Evolutionary conservation across 2,329 filamentous ascomycete species (phyloP).

Genomic region (Chrysoporthe cubensis): DNA sequence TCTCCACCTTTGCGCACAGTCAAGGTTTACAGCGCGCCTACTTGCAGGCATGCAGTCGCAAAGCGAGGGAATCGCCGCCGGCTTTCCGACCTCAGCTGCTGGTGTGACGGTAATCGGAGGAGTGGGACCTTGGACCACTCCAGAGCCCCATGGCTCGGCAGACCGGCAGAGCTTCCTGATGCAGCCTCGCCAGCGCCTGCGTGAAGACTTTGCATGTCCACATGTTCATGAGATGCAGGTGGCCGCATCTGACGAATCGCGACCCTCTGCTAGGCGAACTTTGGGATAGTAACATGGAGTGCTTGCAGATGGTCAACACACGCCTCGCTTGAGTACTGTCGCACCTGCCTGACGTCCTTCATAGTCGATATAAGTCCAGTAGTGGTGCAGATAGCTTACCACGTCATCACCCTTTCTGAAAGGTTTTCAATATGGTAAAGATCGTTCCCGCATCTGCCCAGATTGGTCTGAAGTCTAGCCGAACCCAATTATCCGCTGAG

Average conservation of each 20-base stretch:
- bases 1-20: conserved; percentile 2
- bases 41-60: not conserved
- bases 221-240: conserved; percentile 15
- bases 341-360: not conserved
- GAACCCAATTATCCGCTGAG: conserved; percentile 14
- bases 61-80: conserved; percentile 1
- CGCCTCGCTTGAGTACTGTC: not conserved
- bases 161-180: conserved; percentile 17
- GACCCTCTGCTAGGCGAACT: not conserved
- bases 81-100: not conserved
- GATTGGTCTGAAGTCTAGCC: conserved; percentile 15
- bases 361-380: not conserved
- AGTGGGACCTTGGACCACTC: not conserved
- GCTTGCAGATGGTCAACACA: not conserved
- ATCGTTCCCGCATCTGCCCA: conserved; percentile 23
- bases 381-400: not conserved
- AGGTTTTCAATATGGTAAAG: conserved; percentile 10
- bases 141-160: conserved; percentile 8
- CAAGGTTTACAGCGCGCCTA: not conserved
- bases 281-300: not conserved
- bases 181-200: conserved; percentile 2
- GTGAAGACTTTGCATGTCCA: conserved; percentile 23
- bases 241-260: not conserved
- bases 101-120: not conserved
- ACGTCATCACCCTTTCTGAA: conserved; percentile 20